These are phyloP conservation scores for Byssoonygena ceratinophila DNA, from an alignment of 2,329 filamentous ascomycete species.

Conservation along the genomic window DNA sequence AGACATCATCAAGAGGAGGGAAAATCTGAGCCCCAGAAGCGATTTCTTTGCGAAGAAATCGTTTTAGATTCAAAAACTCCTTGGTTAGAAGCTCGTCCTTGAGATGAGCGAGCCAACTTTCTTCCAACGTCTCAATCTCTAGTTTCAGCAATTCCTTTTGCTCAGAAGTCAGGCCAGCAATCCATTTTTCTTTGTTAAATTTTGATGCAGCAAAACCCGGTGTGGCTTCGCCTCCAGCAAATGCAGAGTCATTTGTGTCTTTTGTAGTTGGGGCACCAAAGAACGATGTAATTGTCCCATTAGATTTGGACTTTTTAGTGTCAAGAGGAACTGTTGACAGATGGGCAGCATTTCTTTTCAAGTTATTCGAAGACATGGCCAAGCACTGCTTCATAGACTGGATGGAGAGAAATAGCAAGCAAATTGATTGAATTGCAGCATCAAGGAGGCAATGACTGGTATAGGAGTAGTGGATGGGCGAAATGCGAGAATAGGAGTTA, in stretches of 20 bases:
- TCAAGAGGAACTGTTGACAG: not conserved
- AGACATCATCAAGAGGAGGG: slow-evolving; percentile 78
- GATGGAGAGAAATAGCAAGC: too few relatives aligned
- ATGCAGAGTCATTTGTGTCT: slow-evolving; percentile 4
- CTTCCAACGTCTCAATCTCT: slow-evolving; percentile 84
- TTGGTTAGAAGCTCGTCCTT: slow-evolving; percentile 73
- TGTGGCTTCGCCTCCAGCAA: slow-evolving; percentile 19
- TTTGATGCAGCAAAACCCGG: slow-evolving; percentile 30
- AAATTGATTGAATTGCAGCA: too few relatives aligned
- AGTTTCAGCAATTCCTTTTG: slow-evolving; percentile 72
- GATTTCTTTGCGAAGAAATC: slow-evolving; percentile 71
- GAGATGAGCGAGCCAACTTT: slow-evolving; percentile 79
- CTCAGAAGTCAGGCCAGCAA: slow-evolving; percentile 65
- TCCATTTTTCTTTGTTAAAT: slow-evolving; percentile 87
- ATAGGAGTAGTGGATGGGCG: too few relatives aligned
- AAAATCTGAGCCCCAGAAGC: slow-evolving; percentile 67
- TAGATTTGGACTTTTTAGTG: slow-evolving; percentile 59
- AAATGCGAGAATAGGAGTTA: too few relatives aligned
- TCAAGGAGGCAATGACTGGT: too few relatives aligned
- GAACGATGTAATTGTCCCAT: slow-evolving; percentile 79
- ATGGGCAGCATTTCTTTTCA: slow-evolving; percentile 3
- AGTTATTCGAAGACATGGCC: slow-evolving; percentile 3
- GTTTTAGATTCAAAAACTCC: slow-evolving; percentile 79
- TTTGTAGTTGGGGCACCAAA: slow-evolving; percentile 59
- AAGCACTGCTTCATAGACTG: not conserved